Evolutionary conservation across 2,329 filamentous ascomycete genomes (phyloP).

Genomic region (Trichocomaceae sp.): DNA sequence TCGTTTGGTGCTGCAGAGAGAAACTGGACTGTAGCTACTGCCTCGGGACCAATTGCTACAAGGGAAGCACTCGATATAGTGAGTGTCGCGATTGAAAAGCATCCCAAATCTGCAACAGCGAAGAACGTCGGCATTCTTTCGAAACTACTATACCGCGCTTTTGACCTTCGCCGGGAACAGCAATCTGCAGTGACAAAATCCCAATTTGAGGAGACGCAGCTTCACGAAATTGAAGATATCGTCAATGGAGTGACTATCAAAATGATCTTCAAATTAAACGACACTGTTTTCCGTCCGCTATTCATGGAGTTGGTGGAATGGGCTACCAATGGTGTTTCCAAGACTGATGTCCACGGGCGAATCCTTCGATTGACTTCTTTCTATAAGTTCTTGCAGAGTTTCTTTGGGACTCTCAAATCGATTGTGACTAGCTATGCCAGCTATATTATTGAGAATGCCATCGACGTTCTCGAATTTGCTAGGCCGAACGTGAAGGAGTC

Average conservation of each 20-base stretch:
- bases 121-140: slow-evolving; percentile 69
- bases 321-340: slow-evolving; percentile 56
- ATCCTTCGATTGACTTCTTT: slow-evolving; percentile 64
- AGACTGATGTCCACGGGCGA: slow-evolving; percentile 54
- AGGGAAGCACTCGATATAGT: slow-evolving; percentile 65
- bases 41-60: slow-evolving; percentile 57
- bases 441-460: slow-evolving; percentile 71
- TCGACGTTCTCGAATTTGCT: slow-evolving; percentile 50
- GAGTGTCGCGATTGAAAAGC: slow-evolving; percentile 64
- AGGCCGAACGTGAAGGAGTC: slow-evolving; percentile 41
- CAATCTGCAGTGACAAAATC: slow-evolving; percentile 27
- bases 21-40: slow-evolving; percentile 62
- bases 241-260: slow-evolving; percentile 69
- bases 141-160: slow-evolving; percentile 49
- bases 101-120: slow-evolving; percentile 69
- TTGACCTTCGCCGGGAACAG: slow-evolving; percentile 43
- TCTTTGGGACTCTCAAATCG: slow-evolving; percentile 83
- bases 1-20: slow-evolving; percentile 65
- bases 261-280: slow-evolving; percentile 96
- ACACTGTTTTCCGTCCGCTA: slow-evolving; percentile 84
- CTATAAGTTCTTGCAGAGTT: slow-evolving; percentile 70
- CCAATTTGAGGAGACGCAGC: slow-evolving; percentile 39
- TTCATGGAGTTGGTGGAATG: slow-evolving; percentile 84
- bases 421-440: slow-evolving; percentile 89
- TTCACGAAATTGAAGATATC: slow-evolving; percentile 55